phyloP scores from a whole-genome alignment of 2,329 filamentous ascomycete species.

The Beauveria sp. region DNA sequence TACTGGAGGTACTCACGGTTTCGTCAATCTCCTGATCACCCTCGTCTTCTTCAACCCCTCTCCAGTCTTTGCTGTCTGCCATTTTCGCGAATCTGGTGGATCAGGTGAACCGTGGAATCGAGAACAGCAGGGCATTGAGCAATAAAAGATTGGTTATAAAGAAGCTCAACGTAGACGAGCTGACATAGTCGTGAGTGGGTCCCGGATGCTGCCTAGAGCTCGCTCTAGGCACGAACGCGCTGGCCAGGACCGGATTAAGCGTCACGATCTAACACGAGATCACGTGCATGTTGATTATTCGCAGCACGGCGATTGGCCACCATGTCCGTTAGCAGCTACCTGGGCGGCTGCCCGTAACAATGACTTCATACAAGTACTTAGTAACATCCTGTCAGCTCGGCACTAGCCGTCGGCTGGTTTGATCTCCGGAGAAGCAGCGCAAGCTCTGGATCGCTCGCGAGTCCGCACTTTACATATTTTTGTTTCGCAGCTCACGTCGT shows the following conservation, averaged over 20 bases:
- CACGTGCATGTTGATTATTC: slow-evolving; percentile 10
- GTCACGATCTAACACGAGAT: slow-evolving; percentile 6
- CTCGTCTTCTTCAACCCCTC: slow-evolving; percentile 56
- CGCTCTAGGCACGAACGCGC: slow-evolving; percentile 10
- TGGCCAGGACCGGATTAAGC: background rate
- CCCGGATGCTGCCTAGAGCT: slow-evolving; percentile 2
- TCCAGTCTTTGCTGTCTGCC: slow-evolving; percentile 35
- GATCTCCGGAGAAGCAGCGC: slow-evolving; percentile 4
- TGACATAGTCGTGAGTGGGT: slow-evolving; percentile 1
- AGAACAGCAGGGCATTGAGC: background rate
- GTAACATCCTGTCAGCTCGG: slow-evolving; percentile 3
- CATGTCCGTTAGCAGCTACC: background rate
- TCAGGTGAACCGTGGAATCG: background rate
- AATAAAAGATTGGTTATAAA: background rate
- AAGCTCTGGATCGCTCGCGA: slow-evolving; percentile 2
- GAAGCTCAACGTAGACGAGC: background rate
- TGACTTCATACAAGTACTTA: background rate
- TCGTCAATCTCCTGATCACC: slow-evolving; percentile 55
- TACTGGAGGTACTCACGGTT: slow-evolving; percentile 35
- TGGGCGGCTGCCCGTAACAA: background rate
- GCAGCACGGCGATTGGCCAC: slow-evolving; percentile 1
- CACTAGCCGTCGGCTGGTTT: slow-evolving; percentile 4
- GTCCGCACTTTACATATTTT: background rate
- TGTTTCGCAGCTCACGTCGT: background rate
- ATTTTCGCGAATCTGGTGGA: slow-evolving; percentile 16